Conservation (phyloP, 2,329 filamentous ascomycete species). For the Didymella keratinophila region DNA sequence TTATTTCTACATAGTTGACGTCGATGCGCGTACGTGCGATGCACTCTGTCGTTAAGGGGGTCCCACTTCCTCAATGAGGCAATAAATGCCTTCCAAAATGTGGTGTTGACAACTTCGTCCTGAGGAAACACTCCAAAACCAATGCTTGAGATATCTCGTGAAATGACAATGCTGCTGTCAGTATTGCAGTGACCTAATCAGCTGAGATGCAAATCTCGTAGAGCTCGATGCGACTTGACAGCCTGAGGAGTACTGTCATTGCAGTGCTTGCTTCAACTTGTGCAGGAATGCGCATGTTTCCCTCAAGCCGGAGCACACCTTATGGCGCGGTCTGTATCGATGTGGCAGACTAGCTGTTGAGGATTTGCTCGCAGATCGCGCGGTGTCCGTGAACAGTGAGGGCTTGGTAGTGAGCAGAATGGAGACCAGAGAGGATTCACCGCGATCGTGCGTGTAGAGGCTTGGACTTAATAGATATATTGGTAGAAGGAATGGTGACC, state of each 20-base stretch:
- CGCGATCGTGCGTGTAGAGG: constrained; percentile 16
- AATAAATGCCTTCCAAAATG: not conserved
- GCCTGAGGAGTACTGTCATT: not conserved
- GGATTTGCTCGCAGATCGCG: not conserved
- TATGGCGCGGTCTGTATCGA: not conserved
- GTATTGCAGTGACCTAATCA: not conserved
- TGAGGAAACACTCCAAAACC: not conserved
- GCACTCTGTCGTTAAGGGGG: not conserved
- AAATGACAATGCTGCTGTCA: not conserved
- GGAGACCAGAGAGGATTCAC: constrained; percentile 7
- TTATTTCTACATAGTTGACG: too few species aligned
- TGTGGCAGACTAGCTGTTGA: not conserved
- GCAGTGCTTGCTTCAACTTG: not conserved
- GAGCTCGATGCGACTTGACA: not conserved
- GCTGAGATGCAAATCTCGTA: not conserved
- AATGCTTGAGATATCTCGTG: not conserved
- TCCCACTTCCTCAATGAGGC: not conserved
- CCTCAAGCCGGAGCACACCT: not conserved
- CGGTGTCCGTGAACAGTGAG: not conserved
- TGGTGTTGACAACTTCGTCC: not conserved
- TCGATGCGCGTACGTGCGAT: too few species aligned
- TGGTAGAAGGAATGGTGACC: constrained; percentile 33
- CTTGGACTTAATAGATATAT: constrained; percentile 37
- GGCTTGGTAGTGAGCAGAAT: constrained; percentile 13
- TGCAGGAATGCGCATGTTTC: not conserved